A percentile compares a stretch with the other conserved stretches of the same genome.
phyloP scores from a whole-genome alignment of 768 basidiomycete genomes.

The Kwoniella europaea region DNA sequence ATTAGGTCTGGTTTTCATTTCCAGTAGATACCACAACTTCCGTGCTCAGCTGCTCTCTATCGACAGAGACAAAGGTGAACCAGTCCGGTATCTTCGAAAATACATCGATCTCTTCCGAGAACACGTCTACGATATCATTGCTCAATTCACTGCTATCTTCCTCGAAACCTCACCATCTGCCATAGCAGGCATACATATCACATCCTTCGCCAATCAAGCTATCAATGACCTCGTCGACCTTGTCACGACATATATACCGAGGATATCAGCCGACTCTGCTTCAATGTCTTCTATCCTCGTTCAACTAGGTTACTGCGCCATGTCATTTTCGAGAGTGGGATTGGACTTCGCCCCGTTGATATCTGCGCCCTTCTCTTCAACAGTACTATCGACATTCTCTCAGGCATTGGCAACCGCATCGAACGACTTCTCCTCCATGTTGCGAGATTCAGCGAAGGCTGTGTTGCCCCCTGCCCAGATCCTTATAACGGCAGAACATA shows the following conservation, averaged over 20 bases:
- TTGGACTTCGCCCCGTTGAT: slow-evolving; percentile 81
- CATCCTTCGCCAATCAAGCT: slow-evolving; percentile 66
- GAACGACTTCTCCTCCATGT: slow-evolving; percentile 37
- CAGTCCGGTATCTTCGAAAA: slow-evolving; percentile 77
- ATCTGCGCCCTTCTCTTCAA: slow-evolving; percentile 68
- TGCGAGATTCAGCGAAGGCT: slow-evolving; percentile 42
- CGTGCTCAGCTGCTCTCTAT: slow-evolving; percentile 65
- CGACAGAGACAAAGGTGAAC: slow-evolving; percentile 71
- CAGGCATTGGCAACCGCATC: slow-evolving; percentile 63
- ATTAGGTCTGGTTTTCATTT: slow-evolving; percentile 83
- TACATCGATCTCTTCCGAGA: slow-evolving; percentile 92
- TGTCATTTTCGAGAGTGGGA: slow-evolving; percentile 88
- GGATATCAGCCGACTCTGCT: slow-evolving; percentile 60
- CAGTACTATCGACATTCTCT: slow-evolving; percentile 67
- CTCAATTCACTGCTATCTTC: slow-evolving; percentile 87
- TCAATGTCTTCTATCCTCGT: slow-evolving; percentile 82
- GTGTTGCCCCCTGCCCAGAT: slow-evolving; percentile 39
- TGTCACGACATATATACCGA: slow-evolving; percentile 67
- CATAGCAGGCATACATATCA: slow-evolving; percentile 64
- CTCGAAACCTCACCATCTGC: slow-evolving; percentile 62
- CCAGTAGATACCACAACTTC: slow-evolving; percentile 71
- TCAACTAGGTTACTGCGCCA: slow-evolving; percentile 90
- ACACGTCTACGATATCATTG: slow-evolving; percentile 87
- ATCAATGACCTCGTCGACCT: slow-evolving; percentile 54
- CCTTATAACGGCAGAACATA: slow-evolving; percentile 41